Conservation (phyloP, 306 rosid genomes). For the Malus sylvestris region DNA sequence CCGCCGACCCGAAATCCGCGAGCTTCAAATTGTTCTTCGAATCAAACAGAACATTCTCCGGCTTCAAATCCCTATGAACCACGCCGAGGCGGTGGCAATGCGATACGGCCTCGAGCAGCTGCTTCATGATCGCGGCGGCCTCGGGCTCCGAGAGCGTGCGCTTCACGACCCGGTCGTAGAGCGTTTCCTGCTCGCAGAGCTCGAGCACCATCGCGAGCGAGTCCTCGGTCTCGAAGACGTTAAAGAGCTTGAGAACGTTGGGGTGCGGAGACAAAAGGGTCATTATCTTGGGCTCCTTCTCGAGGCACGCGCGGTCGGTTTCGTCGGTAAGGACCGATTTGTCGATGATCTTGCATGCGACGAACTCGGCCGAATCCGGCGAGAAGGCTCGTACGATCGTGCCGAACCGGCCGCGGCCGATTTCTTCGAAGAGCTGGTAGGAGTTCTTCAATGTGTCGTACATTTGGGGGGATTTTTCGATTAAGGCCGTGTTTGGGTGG, state of each 20-base stretch:
- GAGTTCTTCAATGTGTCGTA: constrained; percentile 32
- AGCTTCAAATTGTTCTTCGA: constrained; percentile 38
- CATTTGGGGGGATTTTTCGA: constrained; percentile 24
- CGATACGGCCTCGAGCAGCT: constrained; percentile 45
- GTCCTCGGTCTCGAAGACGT: constrained; percentile 43
- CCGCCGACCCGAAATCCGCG: constrained; percentile 82
- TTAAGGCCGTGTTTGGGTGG: neutral
- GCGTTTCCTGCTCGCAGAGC: constrained; percentile 50
- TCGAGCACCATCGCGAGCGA: constrained; percentile 41
- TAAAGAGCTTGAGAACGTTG: constrained; percentile 42
- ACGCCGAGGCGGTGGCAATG: constrained; percentile 63
- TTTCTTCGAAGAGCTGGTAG: constrained; percentile 56
- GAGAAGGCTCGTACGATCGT: constrained; percentile 52
- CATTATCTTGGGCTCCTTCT: constrained; percentile 68
- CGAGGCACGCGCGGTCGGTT: constrained; percentile 55
- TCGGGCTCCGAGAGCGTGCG: constrained; percentile 37
- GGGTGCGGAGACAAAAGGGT: constrained; percentile 56
- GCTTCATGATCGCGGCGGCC: constrained; percentile 35
- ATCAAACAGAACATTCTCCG: constrained; percentile 66
- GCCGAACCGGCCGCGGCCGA: constrained; percentile 76
- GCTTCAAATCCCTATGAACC: constrained; percentile 70
- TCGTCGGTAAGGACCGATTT: constrained; percentile 45
- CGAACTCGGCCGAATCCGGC: constrained; percentile 17
- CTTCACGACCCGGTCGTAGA: constrained; percentile 54
- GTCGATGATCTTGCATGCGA: constrained; percentile 62